Percentiles rank a stretch among this genome's conserved stretches.
These are phyloP conservation scores for Talaromyces funiculosus DNA, from an alignment of 2,329 filamentous ascomycete genomes.

Conservation along the genomic window DNA sequence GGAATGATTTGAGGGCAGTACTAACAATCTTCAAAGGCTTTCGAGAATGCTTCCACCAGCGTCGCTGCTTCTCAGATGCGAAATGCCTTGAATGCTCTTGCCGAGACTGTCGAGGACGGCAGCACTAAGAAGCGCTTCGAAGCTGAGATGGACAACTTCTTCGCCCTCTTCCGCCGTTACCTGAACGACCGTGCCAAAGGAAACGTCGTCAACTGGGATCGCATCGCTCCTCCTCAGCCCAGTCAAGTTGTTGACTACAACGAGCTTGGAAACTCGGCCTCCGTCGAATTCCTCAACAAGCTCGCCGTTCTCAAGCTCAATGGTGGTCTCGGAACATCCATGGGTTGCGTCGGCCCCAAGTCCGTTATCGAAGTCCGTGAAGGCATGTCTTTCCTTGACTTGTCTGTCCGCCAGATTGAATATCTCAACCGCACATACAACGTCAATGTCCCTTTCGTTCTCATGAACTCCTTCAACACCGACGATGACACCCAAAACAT, in stretches of 20 bases:
- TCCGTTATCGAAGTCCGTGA: conserved; percentile 99
- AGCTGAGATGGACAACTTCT: conserved; percentile 99
- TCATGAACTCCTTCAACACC: conserved; percentile 99
- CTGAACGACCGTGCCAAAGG: conserved; percentile 99
- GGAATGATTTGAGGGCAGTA: neutral
- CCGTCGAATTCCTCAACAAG: conserved; percentile 92
- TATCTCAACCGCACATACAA: conserved; percentile 97
- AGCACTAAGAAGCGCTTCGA: conserved; percentile 76
- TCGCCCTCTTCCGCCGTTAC: conserved; percentile 95
- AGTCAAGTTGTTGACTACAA: conserved; percentile 95
- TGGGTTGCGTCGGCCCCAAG: conserved; percentile 99
- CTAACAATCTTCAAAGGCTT: conserved; percentile 59
- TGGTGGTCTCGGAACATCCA: conserved; percentile 96
- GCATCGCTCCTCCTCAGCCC: conserved; percentile 87
- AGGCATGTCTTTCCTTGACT: conserved; percentile 99
- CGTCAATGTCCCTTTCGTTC: conserved; percentile 94
- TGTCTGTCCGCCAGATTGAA: conserved; percentile 98
- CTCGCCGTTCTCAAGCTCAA: conserved; percentile 98
- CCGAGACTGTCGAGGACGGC: conserved; percentile 81
- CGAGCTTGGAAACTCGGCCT: conserved; percentile 80
- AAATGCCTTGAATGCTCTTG: conserved; percentile 87
- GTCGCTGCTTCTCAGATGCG: conserved; percentile 99
- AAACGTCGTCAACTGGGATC: conserved; percentile 92
- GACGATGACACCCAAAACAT: conserved; percentile 97
- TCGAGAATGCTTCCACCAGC: conserved; percentile 98